Conservation (phyloP, 805 yeast species). For the Kodamaea hsintzibuensis region DNA sequence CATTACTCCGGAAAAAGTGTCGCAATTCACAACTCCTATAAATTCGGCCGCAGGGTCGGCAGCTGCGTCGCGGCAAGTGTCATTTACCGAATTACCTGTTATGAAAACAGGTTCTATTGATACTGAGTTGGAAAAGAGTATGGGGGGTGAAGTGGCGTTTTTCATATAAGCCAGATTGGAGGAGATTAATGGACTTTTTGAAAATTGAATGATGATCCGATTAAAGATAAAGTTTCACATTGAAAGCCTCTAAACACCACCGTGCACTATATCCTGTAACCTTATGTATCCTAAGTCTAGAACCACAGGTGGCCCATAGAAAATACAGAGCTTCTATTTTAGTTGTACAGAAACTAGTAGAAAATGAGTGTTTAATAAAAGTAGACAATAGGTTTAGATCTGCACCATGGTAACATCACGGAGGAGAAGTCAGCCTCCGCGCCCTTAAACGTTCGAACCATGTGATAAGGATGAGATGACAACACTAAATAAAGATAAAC, state of each 20-base stretch:
- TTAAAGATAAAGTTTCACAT: too few relatives aligned
- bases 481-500: not conserved
- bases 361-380: not conserved
- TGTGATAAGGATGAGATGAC: not conserved
- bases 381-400: not conserved
- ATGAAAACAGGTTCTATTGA: not conserved
- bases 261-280: not conserved
- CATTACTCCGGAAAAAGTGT: constrained; percentile 27
- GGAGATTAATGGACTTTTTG: too few relatives aligned
- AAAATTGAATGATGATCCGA: too few relatives aligned
- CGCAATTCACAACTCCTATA: constrained; percentile 25
- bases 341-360: not conserved
- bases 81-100: constrained; percentile 5
- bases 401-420: not conserved
- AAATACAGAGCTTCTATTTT: not conserved
- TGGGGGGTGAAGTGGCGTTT: not conserved
- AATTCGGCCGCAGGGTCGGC: constrained; percentile 13
- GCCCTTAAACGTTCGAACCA: not conserved
- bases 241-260: too few relatives aligned
- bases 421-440: not conserved
- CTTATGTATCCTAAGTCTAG: not conserved
- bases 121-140: not conserved
- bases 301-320: not conserved
- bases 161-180: too few relatives aligned
- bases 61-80: constrained; percentile 13